Conservation (phyloP, 805 yeast species). For the Blastobotrys mokoenaii region DNA sequence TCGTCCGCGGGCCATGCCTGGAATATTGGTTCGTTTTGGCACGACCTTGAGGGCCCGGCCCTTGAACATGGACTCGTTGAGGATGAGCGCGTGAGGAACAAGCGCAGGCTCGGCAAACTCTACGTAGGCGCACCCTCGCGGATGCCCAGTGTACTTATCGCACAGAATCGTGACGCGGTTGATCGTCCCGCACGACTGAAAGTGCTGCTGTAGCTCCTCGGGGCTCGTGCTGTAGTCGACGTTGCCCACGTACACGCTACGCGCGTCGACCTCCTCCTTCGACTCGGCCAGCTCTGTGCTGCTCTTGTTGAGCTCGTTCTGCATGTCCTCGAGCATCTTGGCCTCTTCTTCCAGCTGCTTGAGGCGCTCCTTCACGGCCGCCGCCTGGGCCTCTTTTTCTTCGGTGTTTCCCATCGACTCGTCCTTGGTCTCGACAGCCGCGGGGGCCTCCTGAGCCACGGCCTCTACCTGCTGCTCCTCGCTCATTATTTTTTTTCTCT, state of each 20-base stretch:
- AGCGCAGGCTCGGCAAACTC: conserved; percentile 67
- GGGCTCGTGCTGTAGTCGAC: conserved; percentile 77
- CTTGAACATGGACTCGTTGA: conserved; percentile 57
- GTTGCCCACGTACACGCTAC: conserved; percentile 75
- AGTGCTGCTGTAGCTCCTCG: conserved; percentile 68
- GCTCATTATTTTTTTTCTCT: not conserved
- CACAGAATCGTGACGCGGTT: conserved; percentile 71
- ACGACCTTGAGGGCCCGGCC: conserved; percentile 67
- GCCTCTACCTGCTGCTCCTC: not conserved
- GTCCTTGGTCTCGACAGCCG: not conserved
- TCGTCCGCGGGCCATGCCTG: conserved; percentile 56
- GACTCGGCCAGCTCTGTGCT: conserved; percentile 36
- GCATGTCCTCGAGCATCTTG: conserved; percentile 29
- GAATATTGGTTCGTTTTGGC: conserved; percentile 75
- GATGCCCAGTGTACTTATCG: conserved; percentile 69
- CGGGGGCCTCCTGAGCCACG: not conserved
- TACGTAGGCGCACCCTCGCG: conserved; percentile 81
- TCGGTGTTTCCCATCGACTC: not conserved
- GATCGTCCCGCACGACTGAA: conserved; percentile 60
- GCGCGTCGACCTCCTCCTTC: conserved; percentile 62
- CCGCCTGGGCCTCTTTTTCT: not conserved
- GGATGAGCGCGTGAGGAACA: conserved; percentile 55
- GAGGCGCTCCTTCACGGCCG: not conserved
- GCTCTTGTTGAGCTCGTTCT: conserved; percentile 38
- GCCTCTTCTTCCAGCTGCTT: conserved; percentile 9